Evolutionary conservation across 2,329 filamentous ascomycete species (phyloP), one percentile per base, ranked within the genome.

Genomic region (Pseudogymnoascus sp.): DNA sequence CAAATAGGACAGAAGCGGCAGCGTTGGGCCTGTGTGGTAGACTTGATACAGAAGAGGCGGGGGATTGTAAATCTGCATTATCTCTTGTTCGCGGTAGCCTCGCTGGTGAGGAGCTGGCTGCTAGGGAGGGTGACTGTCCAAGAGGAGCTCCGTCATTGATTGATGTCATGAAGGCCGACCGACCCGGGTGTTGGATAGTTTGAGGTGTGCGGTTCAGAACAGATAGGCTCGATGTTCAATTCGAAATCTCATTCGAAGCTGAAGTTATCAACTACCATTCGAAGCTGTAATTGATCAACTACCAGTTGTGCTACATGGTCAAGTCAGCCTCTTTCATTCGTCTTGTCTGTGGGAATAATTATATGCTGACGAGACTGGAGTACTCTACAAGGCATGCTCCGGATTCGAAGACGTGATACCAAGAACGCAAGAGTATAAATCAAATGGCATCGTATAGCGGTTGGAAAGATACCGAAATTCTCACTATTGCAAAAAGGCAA

Each of bases 111-210:
- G 83, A 79, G 65, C 85, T 84, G 70, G 83, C 76, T 69, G 88
- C 85, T 72, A 88, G 80, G 68, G 85, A 82, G 73, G 85, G 83
- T 74, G 87, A 81, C 71, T 85, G 83, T 74, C 86, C 82, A 75
- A 82, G 77, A 68, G 82, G 79, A 69, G 79, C 76, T 76, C 78
- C 83, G 83, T 86, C 77, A 72, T 81, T 77, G 71, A 81, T 76
- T 74, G 83, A 80, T 81, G 84, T 84, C 86, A 89, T 89, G 76
- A 79, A 82, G 74, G 65, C 60, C 65, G 57, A 38, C 55, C 35
- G 19, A 57, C 55, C 55, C 30, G 55, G 33, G 55, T 23, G 55
- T 37, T 37, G 33, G 45, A 52, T 10, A 18, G 26, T n/a, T n/a
- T 30, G 23, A 26, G 15, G 15, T 52, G 26, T 30, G 45, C 26